phyloP scores from a whole-genome alignment of 495 filamentous ascomycete species.

The Lasiosphaeria ovina region DNA sequence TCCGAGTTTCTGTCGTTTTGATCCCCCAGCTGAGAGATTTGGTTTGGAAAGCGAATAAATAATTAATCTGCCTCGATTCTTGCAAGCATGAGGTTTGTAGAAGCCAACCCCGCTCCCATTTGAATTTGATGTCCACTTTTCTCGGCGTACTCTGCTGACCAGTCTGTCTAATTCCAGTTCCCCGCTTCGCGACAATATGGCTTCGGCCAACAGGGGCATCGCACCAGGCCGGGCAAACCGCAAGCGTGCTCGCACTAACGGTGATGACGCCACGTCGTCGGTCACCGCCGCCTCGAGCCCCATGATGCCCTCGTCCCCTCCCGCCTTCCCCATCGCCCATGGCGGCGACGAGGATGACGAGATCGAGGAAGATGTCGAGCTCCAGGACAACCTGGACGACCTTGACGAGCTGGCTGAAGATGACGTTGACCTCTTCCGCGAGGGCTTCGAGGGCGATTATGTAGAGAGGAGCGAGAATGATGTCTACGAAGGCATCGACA shows the following conservation, averaged over 20 bases:
- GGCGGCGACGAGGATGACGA: conserved; percentile 71
- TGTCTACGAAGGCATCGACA: conserved; percentile 45
- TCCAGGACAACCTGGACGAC: conserved; percentile 84
- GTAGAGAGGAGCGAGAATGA: conserved; percentile 50
- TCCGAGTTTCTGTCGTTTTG: conserved; percentile 2
- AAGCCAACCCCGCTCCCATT: neutral
- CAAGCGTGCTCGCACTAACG: conserved; percentile 78
- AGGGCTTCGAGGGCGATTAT: conserved; percentile 88
- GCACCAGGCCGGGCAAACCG: conserved; percentile 56
- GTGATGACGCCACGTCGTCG: conserved; percentile 65
- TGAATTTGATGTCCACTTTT: neutral
- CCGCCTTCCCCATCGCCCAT: conserved; percentile 52
- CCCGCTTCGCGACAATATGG: conserved; percentile 78
- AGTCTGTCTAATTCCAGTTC: conserved; percentile 63
- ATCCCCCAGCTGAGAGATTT: neutral
- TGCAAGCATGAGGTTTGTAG: conserved; percentile 40
- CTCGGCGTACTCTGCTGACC: neutral
- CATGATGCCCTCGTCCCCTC: conserved; percentile 49
- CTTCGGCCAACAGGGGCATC: conserved; percentile 80
- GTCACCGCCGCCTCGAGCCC: conserved; percentile 60
- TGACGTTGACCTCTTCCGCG: conserved; percentile 90
- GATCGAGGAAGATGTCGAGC: conserved; percentile 40
- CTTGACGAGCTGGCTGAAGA: conserved; percentile 96
- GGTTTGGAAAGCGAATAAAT: neutral
- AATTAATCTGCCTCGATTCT: neutral